phyloP scores from a whole-genome alignment of 176 grass and related monocot genomes.

The Poa pratensis region DNA sequence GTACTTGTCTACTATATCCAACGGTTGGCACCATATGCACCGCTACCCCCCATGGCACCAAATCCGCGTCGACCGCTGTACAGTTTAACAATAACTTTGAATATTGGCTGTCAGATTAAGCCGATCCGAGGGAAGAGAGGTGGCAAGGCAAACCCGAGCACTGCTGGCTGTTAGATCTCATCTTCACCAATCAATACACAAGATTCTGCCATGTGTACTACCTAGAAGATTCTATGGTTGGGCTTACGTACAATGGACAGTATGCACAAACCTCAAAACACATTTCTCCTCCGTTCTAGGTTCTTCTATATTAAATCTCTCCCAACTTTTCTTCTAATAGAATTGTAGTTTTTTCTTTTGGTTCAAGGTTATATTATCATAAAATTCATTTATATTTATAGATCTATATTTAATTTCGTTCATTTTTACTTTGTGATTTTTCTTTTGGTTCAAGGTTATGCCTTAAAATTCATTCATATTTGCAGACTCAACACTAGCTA shows the following conservation, averaged over 20 bases:
- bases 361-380: too few relatives aligned
- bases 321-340: neutral
- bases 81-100: neutral
- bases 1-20: too few relatives aligned
- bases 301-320: neutral
- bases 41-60: too few relatives aligned
- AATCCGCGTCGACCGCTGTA: too few relatives aligned
- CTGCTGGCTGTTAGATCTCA: neutral
- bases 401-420: neutral
- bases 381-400: too few relatives aligned
- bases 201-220: neutral
- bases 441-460: too few relatives aligned
- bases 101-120: neutral
- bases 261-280: slow-evolving; percentile 5
- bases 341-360: neutral
- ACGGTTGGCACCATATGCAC: too few relatives aligned
- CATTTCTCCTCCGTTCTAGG: neutral
- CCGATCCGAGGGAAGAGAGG: neutral
- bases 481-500: too few relatives aligned
- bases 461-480: too few relatives aligned
- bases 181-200: neutral
- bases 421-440: neutral
- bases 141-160: neutral
- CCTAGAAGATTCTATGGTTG: neutral
- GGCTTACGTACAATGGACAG: neutral